Evolutionary conservation across 805 yeast species (phyloP).

Genomic region (Blastobotrys peoriensis): DNA sequence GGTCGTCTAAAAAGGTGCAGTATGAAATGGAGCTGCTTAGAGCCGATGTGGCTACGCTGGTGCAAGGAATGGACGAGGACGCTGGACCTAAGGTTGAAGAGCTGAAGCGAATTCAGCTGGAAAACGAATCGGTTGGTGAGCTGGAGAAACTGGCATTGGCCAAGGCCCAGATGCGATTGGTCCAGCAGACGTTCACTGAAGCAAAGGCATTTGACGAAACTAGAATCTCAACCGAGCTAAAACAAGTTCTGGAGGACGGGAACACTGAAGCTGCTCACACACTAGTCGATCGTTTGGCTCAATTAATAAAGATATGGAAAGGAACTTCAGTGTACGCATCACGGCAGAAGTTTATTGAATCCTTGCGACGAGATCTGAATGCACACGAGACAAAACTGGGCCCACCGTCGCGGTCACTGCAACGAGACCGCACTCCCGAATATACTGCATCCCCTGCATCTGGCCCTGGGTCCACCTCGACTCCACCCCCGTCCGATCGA

Average conservation of each 20-base stretch:
- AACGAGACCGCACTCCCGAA: slow-evolving; percentile 1
- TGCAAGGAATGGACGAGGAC: slow-evolving; percentile 17
- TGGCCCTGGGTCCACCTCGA: slow-evolving; percentile 2
- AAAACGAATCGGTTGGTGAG: slow-evolving; percentile 16
- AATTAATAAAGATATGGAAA: slow-evolving; percentile 22
- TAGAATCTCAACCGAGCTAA: slow-evolving; percentile 27
- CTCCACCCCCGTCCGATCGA: background rate
- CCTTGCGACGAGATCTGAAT: slow-evolving; percentile 19
- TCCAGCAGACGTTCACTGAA: slow-evolving; percentile 21
- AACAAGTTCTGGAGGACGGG: slow-evolving; percentile 10
- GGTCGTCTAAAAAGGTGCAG: slow-evolving; percentile 25
- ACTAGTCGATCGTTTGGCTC: slow-evolving; percentile 11
- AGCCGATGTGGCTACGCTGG: slow-evolving; percentile 25
- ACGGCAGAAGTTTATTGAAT: slow-evolving; percentile 19
- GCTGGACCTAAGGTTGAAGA: slow-evolving; percentile 11
- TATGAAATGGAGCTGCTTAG: slow-evolving; percentile 31
- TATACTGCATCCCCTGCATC: background rate
- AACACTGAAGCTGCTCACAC: slow-evolving; percentile 16
- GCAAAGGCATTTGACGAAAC: slow-evolving; percentile 23
- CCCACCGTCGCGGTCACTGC: background rate
- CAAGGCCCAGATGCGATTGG: slow-evolving; percentile 22
- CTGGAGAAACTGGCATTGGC: slow-evolving; percentile 23
- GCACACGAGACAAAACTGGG: slow-evolving; percentile 4
- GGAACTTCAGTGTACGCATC: slow-evolving; percentile 19
- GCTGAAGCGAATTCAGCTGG: slow-evolving; percentile 7